Conservation (phyloP, 2,329 filamentous ascomycete genomes). For the Pyrenochaeta sp. region DNA sequence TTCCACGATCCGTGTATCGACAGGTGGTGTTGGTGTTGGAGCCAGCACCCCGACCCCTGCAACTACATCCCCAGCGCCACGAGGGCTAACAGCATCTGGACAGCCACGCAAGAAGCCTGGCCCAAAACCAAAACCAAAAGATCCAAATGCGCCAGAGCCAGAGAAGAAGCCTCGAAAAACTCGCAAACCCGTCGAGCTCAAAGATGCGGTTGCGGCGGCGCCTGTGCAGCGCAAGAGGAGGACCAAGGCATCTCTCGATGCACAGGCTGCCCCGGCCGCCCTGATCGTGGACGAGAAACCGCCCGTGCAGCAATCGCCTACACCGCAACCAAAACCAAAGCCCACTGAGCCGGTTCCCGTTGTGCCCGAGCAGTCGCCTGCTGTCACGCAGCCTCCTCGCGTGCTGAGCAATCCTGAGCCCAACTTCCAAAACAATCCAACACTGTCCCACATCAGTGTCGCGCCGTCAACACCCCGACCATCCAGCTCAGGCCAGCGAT, state of each 20-base stretch:
- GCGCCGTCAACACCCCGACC: constrained; percentile 59
- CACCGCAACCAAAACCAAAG: constrained; percentile 41
- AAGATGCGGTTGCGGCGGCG: constrained; percentile 58
- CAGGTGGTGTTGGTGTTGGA: constrained; percentile 43
- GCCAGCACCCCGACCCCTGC: constrained; percentile 41
- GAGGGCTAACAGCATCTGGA: constrained; percentile 46
- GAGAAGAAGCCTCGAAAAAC: constrained; percentile 57
- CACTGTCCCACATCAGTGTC: constrained; percentile 51
- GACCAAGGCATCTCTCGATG: constrained; percentile 49
- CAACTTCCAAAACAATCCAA: constrained; percentile 49
- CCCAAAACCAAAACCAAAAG: constrained; percentile 53
- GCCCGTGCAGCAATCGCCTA: constrained; percentile 31
- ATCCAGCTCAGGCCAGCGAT: constrained; percentile 79
- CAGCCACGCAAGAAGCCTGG: constrained; percentile 53
- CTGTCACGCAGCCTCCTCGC: constrained; percentile 35
- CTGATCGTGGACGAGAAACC: constrained; percentile 37
- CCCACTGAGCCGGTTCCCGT: constrained; percentile 36
- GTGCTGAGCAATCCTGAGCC: constrained; percentile 52
- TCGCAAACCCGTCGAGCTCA: constrained; percentile 54
- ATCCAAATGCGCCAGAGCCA: constrained; percentile 43
- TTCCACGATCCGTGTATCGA: constrained; percentile 41
- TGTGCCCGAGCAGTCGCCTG: constrained; percentile 37
- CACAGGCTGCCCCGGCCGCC: constrained; percentile 40
- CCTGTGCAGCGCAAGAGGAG: constrained; percentile 60
- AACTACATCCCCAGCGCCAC: constrained; percentile 38